Conservation (phyloP, 2,329 filamentous ascomycete genomes). For the Pseudogymnoascus pannorum region DNA sequence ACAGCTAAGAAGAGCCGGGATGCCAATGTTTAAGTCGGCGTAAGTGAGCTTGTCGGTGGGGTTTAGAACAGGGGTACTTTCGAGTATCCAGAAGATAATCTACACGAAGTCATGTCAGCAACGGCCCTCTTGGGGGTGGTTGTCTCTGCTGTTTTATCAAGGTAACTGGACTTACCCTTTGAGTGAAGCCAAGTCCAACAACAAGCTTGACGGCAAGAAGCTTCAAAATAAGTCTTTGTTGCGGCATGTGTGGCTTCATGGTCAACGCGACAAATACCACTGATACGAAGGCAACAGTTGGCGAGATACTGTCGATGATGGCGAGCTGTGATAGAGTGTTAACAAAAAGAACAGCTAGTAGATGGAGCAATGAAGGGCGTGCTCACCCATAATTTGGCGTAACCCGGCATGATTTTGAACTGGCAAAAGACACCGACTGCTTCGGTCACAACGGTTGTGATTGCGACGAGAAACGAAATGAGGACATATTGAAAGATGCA, state of each 20-base stretch:
- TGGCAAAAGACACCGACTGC: conserved; percentile 28
- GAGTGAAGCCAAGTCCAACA: conserved; percentile 20
- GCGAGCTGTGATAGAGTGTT: not conserved
- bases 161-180: not conserved
- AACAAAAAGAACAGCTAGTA: not conserved
- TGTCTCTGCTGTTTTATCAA: not conserved
- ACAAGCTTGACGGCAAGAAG: not conserved
- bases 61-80: conserved; percentile 16
- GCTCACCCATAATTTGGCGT: conserved; percentile 28
- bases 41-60: conserved; percentile 20
- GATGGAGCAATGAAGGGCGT: conserved; percentile 18
- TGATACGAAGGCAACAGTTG: not conserved
- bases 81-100: conserved; percentile 23
- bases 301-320: not conserved
- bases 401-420: conserved; percentile 23
- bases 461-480: conserved; percentile 30
- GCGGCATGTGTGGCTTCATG: not conserved
- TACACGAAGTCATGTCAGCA: not conserved
- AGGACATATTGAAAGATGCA: not conserved
- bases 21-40: conserved; percentile 21
- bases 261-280: not conserved
- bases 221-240: not conserved
- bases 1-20: conserved; percentile 21
- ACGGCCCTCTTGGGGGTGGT: not conserved
- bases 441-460: conserved; percentile 27